Percentiles rank a stretch among this genome's conserved stretches.
phyloP scores from a whole-genome alignment of 1,284 basidiomycete genomes.

The Bondarzewia mesenterica region DNA sequence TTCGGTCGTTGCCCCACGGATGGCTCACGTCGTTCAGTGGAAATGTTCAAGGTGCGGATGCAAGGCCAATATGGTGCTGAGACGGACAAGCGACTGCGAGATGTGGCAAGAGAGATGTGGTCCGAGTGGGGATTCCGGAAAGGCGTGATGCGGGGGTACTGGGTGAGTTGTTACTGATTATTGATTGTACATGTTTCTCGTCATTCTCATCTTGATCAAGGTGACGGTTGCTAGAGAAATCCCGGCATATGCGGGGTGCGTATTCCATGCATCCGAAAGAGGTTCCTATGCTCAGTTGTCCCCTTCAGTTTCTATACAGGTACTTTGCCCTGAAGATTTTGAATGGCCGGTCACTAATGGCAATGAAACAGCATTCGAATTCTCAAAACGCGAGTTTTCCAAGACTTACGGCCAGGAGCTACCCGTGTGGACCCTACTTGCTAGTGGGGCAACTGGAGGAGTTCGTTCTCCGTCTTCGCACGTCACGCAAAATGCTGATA shows the following conservation, averaged over 20 bases:
- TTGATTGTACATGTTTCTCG: background rate
- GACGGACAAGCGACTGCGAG: slow-evolving; percentile 69
- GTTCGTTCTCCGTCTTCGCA: slow-evolving; percentile 34
- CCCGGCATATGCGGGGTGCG: slow-evolving; percentile 87
- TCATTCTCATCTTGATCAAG: slow-evolving; percentile 29
- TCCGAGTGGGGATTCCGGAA: slow-evolving; percentile 72
- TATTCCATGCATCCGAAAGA: slow-evolving; percentile 2
- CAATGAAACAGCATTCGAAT: slow-evolving; percentile 93
- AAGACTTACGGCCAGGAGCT: slow-evolving; percentile 54
- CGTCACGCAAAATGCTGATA: background rate
- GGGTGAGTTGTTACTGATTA: slow-evolving; percentile 44
- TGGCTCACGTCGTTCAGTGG: slow-evolving; percentile 36
- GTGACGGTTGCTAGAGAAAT: slow-evolving; percentile 91
- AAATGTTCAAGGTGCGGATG: slow-evolving; percentile 95
- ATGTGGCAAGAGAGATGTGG: slow-evolving; percentile 79
- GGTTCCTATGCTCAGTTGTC: background rate
- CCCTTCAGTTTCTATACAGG: slow-evolving; percentile 66
- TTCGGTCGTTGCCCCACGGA: background rate
- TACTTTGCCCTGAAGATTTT: slow-evolving; percentile 16
- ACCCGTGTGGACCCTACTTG: slow-evolving; percentile 85
- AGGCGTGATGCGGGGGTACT: slow-evolving; percentile 95
- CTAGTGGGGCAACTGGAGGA: slow-evolving; percentile 85
- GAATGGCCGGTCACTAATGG: too few species aligned
- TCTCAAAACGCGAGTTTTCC: slow-evolving; percentile 73
- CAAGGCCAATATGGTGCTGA: slow-evolving; percentile 83